Percentiles rank a stretch among this genome's conserved stretches.
Evolutionary conservation across 768 basidiomycete species (phyloP).

Genomic region (Exidia glandulosa): DNA sequence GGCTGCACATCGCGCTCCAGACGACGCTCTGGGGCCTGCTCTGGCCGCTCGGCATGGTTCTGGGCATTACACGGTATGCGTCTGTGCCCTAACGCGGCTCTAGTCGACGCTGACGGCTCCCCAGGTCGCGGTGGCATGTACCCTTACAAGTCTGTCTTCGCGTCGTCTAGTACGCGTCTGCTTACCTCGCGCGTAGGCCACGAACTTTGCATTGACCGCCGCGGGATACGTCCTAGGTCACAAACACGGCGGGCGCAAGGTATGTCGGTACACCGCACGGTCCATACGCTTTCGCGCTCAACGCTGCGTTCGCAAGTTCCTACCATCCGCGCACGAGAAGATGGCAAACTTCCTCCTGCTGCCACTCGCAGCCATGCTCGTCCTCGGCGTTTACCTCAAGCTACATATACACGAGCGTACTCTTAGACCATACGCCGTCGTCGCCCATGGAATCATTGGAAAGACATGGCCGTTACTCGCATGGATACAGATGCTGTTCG

Average conservation of each 20-base stretch:
- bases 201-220: constrained; percentile 56
- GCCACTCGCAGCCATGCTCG: constrained; percentile 55
- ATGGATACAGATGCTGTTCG: constrained; percentile 86
- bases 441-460: constrained; percentile 67
- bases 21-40: constrained; percentile 72
- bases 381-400: constrained; percentile 81
- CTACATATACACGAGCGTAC: constrained; percentile 77
- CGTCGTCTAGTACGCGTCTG: background rate
- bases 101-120: constrained; percentile 56
- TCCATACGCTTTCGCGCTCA: too few species aligned
- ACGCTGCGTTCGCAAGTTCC: too few species aligned
- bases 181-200: constrained; percentile 31
- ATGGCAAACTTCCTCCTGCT: constrained; percentile 55
- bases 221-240: constrained; percentile 78
- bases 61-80: constrained; percentile 25
- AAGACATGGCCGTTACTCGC: constrained; percentile 75
- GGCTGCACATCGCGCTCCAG: constrained; percentile 77
- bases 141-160: constrained; percentile 57
- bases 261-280: too few species aligned
- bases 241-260: constrained; percentile 76
- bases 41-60: constrained; percentile 59
- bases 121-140: constrained; percentile 81
- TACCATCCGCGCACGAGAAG: constrained; percentile 57
- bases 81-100: background rate
- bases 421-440: constrained; percentile 58